Base-by-base conservation (phyloP, 805 yeast genomes). In the Candida vaughaniae region DNA sequence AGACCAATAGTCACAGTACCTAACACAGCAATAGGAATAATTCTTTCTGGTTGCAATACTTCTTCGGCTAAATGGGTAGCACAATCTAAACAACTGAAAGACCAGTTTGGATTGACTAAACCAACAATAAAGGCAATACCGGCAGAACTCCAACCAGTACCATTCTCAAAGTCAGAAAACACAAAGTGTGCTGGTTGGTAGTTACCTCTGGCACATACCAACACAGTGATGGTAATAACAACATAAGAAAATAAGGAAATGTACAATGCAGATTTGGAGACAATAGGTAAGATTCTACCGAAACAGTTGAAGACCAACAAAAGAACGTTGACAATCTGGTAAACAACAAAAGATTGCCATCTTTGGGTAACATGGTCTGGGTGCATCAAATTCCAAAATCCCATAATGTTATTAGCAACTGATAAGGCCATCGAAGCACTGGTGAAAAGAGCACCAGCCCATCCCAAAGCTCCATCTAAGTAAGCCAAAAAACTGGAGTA, bases 1-100 rank as follows among this genome's bases (percentile, higher is more conserved):
- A 82, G 76, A 0, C 87, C 87, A 48, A 82, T 77, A 6, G 78
- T 70, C 2, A 81, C 82, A 3, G 85, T 78, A 4, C 80, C 71
- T 53, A 78, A 63, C 45, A 81, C 78, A 2, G 83, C 78, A 33
- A 69, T 69, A 15, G 87, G 86, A 37, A 80, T 77, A 43, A 75
- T 69, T 33, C 72, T 65, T 48, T 75, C 75, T 4, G 88, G 85
- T 18, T 71, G 64, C 25, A 70, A 62, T 25, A 71, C 71, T 51
- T 82, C 88, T 52, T 82, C 89, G 16, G 83, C 79, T 73, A 82
- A 69, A 49, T 82, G 88, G 3, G 86, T 78, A 2, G 86, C 85
- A 39, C 80, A 76, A 51, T 82, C 89, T 33, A 80, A 66, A 46
- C 87, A 80, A 18, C 79, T 70, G 62, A 80, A 80, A 7, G 82